A percentile compares a stretch with the other conserved stretches of the same genome.
phyloP scores from a whole-genome alignment of 2,329 filamentous ascomycete genomes.

The Beauveria pseudobassiana region DNA sequence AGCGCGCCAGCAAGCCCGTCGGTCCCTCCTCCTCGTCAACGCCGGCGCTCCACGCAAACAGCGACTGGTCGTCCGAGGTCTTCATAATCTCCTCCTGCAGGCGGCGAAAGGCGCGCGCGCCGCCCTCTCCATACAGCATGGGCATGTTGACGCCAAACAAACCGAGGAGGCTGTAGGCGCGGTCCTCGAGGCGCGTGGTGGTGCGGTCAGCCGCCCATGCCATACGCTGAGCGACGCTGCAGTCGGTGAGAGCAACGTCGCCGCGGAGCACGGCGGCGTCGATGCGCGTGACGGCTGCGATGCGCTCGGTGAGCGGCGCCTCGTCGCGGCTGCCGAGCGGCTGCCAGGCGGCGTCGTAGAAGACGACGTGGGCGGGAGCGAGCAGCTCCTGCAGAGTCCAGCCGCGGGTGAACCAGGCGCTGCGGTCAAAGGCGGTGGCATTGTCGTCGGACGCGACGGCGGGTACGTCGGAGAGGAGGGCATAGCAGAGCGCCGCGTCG shows the following conservation, averaged over 20 bases:
- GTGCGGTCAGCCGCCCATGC: conserved; percentile 17
- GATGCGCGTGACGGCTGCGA: conserved; percentile 6
- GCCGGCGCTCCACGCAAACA: conserved; percentile 18
- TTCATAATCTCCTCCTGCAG: conserved; percentile 20
- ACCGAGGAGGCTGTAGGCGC: conserved; percentile 20
- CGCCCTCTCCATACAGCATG: conserved; percentile 19
- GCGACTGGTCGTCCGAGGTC: conserved; percentile 14
- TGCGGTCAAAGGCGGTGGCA: conserved; percentile 7
- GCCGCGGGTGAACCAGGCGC: conserved; percentile 33
- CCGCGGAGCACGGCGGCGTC: conserved; percentile 12
- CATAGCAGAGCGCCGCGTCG: conserved; percentile 20
- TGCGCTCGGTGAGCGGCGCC: conserved; percentile 6
- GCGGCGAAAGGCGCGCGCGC: conserved; percentile 11
- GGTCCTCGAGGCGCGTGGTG: conserved; percentile 19
- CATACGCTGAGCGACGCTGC: conserved; percentile 17
- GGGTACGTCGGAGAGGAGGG: conserved; percentile 17
- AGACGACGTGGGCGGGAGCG: conserved; percentile 27
- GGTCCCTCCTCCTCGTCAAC: too few species aligned
- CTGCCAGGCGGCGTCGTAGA: conserved; percentile 24
- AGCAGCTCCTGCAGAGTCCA: conserved; percentile 63
- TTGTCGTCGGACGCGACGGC: neutral
- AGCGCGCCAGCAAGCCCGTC: neutral
- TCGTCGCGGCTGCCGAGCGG: conserved; percentile 19
- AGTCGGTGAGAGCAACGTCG: neutral
- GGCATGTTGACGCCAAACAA: conserved; percentile 21